Percentiles rank a stretch among this genome's conserved stretches.
Evolutionary conservation across 176 grass and related monocot genomes (phyloP).

Genomic region (Rhynchospora tenuis): DNA sequence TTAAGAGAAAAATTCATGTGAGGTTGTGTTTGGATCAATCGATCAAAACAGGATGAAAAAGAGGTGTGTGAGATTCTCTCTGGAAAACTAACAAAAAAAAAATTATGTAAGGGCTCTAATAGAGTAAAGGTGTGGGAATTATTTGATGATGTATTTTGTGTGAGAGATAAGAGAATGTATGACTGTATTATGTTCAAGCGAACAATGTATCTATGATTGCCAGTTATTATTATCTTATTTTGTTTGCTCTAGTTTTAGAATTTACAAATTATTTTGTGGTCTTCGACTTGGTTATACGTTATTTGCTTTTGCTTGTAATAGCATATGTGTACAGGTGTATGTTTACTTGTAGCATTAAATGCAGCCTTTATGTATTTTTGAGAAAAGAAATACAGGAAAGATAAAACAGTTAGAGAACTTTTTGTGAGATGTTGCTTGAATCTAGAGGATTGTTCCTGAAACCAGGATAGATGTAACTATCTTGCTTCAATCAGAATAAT

Average conservation of each 20-base stretch:
- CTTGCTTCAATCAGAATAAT: slow-evolving; percentile 13
- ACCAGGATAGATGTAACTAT: neutral
- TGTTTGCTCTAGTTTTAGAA: neutral
- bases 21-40: neutral
- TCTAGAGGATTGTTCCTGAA: neutral
- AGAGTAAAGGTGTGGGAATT: neutral
- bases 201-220: neutral
- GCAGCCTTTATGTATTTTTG: neutral
- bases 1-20: neutral
- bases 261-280: neutral
- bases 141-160: neutral
- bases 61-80: neutral
- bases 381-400: neutral
- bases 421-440: neutral
- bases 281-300: neutral
- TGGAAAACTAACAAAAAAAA: neutral
- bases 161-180: neutral
- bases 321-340: neutral
- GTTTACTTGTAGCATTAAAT: neutral
- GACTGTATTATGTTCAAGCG: neutral
- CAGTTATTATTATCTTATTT: neutral
- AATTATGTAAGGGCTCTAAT: neutral
- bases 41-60: neutral
- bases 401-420: neutral
- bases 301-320: neutral